Conservation (phyloP, 1,284 basidiomycete species). For the Mycena sp. region DNA sequence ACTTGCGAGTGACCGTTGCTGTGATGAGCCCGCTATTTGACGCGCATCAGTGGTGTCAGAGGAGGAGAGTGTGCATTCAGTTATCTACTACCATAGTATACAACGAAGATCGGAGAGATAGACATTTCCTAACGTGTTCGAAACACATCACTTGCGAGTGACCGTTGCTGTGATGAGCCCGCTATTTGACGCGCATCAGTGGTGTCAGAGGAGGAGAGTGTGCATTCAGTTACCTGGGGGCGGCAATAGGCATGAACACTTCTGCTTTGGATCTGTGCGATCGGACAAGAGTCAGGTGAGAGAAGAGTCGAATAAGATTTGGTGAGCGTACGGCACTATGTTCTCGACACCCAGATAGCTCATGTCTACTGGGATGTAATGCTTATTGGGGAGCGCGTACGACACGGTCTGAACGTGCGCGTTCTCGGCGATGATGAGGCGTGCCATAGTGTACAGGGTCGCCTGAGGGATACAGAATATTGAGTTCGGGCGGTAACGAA, state of each 20-base stretch:
- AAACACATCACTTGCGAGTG: conserved; percentile 31
- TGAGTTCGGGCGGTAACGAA: not conserved
- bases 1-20: conserved; percentile 42
- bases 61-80: conserved; percentile 5
- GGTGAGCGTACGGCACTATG: conserved; percentile 47
- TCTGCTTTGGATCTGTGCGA: conserved; percentile 72
- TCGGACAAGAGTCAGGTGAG: not conserved
- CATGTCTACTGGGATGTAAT: conserved; percentile 90
- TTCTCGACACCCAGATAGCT: conserved; percentile 59
- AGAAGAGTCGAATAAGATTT: not conserved
- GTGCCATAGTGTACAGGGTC: conserved; percentile 91
- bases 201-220: not conserved
- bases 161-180: conserved; percentile 47
- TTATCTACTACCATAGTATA: conserved; percentile 13
- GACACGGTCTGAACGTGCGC: conserved; percentile 65
- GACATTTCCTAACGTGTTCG: too few species aligned
- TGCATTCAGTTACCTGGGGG: conserved; percentile 60
- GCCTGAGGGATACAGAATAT: conserved; percentile 60
- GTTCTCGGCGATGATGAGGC: conserved; percentile 77
- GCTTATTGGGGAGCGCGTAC: conserved; percentile 93
- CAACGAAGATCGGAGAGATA: not conserved
- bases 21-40: conserved; percentile 46
- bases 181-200: too few species aligned
- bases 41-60: too few species aligned
- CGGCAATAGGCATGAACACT: conserved; percentile 83